Conservation (phyloP, 345 rosid species). For the Syzygium grande region DNA sequence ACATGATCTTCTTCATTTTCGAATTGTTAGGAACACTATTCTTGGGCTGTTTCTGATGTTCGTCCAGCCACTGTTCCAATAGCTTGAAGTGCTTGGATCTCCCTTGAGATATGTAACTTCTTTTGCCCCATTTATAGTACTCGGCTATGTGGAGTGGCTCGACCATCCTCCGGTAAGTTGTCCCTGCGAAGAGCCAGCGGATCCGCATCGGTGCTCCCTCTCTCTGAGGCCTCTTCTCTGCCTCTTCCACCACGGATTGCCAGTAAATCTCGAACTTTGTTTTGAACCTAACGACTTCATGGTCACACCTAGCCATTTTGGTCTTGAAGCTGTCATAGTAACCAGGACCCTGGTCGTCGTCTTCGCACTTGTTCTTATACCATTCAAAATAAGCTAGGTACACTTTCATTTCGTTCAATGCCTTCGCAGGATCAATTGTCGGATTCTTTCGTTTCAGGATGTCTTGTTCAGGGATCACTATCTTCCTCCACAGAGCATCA, state of each 20-base stretch:
- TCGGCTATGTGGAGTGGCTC: conserved; percentile 82
- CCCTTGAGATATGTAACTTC: conserved; percentile 22
- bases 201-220: conserved; percentile 12
- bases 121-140: conserved; percentile 19
- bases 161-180: conserved; percentile 52
- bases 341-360: conserved; percentile 1
- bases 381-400: conserved; percentile 39
- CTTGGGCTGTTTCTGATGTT: background rate
- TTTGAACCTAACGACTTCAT: background rate
- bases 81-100: conserved; percentile 35
- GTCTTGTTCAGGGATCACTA: background rate
- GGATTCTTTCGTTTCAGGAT: conserved; percentile 1
- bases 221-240: conserved; percentile 41
- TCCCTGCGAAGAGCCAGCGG: conserved; percentile 39
- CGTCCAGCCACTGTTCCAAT: conserved; percentile 40
- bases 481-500: background rate
- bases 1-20: conserved; percentile 14
- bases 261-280: conserved; percentile 32
- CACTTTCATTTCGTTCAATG: conserved; percentile 28
- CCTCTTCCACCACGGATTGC: conserved; percentile 39
- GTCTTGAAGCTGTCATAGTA: conserved; percentile 55
- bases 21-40: background rate
- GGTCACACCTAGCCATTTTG: background rate
- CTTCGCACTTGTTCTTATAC: conserved; percentile 42
- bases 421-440: conserved; percentile 10